These are phyloP conservation scores for Escallonia herrerae DNA, from an alignment of 129 eudicot species.

Conservation along the genomic window DNA sequence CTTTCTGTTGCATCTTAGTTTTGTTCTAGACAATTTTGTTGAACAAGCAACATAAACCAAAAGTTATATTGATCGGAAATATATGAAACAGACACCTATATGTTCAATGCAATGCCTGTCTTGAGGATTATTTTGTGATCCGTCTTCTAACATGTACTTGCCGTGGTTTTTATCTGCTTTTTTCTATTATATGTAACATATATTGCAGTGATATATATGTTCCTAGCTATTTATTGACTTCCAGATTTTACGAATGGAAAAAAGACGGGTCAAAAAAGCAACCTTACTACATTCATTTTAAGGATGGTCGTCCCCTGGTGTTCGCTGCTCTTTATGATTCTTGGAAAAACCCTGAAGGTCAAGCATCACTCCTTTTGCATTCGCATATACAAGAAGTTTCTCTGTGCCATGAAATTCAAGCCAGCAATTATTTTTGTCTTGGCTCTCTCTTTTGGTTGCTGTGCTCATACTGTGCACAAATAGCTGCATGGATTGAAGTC, in stretches of 20 bases:
- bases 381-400: background rate
- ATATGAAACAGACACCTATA: no score
- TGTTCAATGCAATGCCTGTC: no score
- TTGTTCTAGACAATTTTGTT: no score
- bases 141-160: no score
- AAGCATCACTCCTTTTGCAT: background rate
- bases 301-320: constrained; percentile 81
- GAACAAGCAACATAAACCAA: no score
- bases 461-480: background rate
- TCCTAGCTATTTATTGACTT: background rate
- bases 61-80: no score
- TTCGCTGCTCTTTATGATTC: constrained; percentile 97
- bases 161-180: no score
- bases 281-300: constrained; percentile 82
- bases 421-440: background rate
- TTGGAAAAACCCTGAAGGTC: constrained; percentile 94
- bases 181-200: no score
- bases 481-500: background rate
- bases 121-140: no score
- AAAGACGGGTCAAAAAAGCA: constrained; percentile 88
- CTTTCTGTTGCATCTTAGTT: no score
- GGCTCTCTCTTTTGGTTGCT: background rate
- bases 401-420: background rate
- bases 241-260: constrained; percentile 95
- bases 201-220: background rate